Conservation (phyloP, 2,329 filamentous ascomycete genomes). For the Calonectria pseudoreteaudii region DNA sequence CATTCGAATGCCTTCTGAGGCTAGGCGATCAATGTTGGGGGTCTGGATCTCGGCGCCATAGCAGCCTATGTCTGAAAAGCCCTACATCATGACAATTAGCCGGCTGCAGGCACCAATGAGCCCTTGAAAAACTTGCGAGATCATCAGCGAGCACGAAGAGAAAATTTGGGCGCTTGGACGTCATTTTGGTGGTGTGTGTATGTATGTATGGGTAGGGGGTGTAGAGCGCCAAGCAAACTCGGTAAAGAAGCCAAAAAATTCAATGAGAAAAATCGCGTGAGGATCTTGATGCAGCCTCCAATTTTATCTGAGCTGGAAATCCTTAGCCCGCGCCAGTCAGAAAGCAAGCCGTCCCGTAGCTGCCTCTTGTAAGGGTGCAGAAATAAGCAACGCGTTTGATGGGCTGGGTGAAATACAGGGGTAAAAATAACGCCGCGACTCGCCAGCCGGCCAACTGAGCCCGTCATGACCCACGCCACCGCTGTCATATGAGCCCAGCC, state of each 20-base stretch:
- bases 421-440: neutral
- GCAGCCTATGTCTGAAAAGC: conserved; percentile 69
- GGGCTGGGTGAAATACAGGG: neutral
- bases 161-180: conserved; percentile 22
- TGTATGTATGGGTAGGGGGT: no score
- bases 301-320: neutral
- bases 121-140: conserved; percentile 8
- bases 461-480: neutral
- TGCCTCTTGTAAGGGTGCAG: neutral
- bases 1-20: conserved; percentile 64
- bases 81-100: conserved; percentile 53
- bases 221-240: neutral
- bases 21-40: conserved; percentile 67
- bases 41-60: conserved; percentile 72
- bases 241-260: neutral
- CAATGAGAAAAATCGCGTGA: neutral
- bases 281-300: neutral
- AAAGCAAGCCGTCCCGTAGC: neutral
- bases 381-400: neutral
- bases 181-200: neutral
- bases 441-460: neutral
- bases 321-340: neutral
- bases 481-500: neutral
- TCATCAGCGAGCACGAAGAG: conserved; percentile 25
- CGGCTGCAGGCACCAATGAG: neutral